Conservation (phyloP, 2,329 filamentous ascomycete genomes). For the Xylaria hypoxylon region DNA sequence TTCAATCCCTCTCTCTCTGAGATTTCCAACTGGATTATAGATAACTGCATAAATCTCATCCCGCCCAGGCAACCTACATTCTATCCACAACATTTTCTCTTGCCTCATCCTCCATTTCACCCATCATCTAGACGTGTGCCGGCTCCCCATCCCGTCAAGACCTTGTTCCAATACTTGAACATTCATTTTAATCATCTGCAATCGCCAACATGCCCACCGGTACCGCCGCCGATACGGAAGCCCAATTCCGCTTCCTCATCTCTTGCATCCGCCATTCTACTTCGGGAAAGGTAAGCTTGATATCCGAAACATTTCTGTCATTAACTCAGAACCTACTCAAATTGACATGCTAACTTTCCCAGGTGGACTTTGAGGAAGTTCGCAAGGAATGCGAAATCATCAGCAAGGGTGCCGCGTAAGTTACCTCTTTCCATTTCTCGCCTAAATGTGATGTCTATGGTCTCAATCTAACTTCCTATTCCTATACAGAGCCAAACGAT, state of each 20-base stretch:
- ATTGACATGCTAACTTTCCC: constrained; percentile 36
- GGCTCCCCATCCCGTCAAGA: neutral
- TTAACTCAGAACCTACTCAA: neutral
- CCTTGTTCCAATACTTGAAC: neutral
- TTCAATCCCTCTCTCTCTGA: no score
- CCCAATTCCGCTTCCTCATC: constrained; percentile 74
- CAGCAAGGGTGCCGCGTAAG: constrained; percentile 77
- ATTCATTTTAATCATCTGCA: neutral
- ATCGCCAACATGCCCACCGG: constrained; percentile 57
- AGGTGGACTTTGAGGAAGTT: constrained; percentile 76
- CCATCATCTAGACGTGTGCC: neutral
- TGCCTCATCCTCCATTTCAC: neutral
- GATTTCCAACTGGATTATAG: neutral
- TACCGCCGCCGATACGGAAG: constrained; percentile 58
- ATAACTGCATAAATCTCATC: neutral
- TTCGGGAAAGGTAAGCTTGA: constrained; percentile 66
- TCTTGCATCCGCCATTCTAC: constrained; percentile 71
- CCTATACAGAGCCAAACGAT: constrained; percentile 70
- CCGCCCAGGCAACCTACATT: neutral
- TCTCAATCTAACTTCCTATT: constrained; percentile 11
- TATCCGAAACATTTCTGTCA: neutral
- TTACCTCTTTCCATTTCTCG: constrained; percentile 38
- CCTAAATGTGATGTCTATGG: neutral
- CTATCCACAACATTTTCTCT: neutral
- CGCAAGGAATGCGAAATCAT: constrained; percentile 72